Evolutionary conservation across 352 stramenopile genomes (phyloP).

Genomic region (Peronospora farinosa): DNA sequence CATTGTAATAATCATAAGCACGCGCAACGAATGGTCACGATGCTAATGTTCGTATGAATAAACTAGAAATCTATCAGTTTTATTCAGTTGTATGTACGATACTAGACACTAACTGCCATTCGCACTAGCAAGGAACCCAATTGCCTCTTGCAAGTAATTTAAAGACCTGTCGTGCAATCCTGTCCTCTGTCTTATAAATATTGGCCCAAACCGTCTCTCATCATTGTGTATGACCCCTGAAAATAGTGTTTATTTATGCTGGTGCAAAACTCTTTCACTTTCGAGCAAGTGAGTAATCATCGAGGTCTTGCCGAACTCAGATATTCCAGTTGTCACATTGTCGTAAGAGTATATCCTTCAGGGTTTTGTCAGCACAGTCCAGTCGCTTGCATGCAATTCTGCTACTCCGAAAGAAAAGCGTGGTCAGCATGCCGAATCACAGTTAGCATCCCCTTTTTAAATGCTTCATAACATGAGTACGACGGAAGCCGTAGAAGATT

Average conservation of each 20-base stretch:
- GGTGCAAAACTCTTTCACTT: slow-evolving; percentile 73
- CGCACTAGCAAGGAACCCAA: no score
- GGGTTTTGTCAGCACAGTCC: slow-evolving; percentile 24
- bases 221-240: slow-evolving; percentile 67
- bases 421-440: slow-evolving; percentile 35
- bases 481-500: slow-evolving; percentile 40
- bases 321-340: slow-evolving; percentile 62
- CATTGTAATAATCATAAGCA: slow-evolving; percentile 37
- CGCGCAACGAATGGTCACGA: slow-evolving; percentile 40
- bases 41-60: no score
- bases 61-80: no score
- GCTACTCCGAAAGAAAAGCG: slow-evolving; percentile 25
- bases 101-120: no score
- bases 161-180: no score
- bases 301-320: slow-evolving; percentile 60
- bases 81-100: no score
- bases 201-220: slow-evolving; percentile 10
- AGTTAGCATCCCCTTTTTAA: slow-evolving; percentile 40
- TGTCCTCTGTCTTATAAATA: no score
- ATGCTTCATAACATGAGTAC: slow-evolving; percentile 50
- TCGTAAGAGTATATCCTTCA: slow-evolving; percentile 71
- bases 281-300: slow-evolving; percentile 51
- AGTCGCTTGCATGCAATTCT: no score
- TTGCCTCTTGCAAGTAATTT: no score
- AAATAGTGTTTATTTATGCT: slow-evolving; percentile 61